Conservation (phyloP, 257 asterid genomes). For the Eucommia ulmoides region DNA sequence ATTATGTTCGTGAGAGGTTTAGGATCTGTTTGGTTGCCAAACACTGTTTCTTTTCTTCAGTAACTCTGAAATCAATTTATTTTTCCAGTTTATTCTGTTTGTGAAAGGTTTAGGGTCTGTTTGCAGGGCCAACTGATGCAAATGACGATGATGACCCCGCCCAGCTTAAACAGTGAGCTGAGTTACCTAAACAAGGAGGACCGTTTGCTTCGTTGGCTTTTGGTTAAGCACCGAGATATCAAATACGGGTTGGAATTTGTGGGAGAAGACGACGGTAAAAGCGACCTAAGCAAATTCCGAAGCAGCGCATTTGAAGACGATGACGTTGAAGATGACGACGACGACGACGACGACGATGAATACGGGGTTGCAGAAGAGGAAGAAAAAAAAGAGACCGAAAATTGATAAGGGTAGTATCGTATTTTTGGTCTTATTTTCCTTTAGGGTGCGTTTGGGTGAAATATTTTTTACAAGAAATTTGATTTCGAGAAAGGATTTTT, state of each 20-base stretch:
- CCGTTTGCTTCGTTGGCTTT: slow-evolving; percentile 70
- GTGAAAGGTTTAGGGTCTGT: too few species aligned
- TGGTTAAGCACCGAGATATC: slow-evolving; percentile 55
- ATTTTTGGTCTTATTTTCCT: too few species aligned
- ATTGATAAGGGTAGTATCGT: too few species aligned
- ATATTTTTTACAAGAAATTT: too few species aligned
- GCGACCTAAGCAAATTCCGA: slow-evolving; percentile 20
- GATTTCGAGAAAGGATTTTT: too few species aligned
- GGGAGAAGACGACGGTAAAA: slow-evolving; percentile 12
- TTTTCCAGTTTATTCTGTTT: too few species aligned
- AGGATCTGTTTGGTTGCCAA: too few species aligned
- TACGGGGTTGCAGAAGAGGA: slow-evolving; percentile 1
- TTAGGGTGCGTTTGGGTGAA: too few species aligned
- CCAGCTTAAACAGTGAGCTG: slow-evolving; percentile 58
- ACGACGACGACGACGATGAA: slow-evolving; percentile 20
- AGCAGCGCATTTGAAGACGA: slow-evolving; percentile 10
- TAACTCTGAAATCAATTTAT: too few species aligned
- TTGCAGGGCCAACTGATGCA: slow-evolving; percentile 56
- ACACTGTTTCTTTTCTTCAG: too few species aligned
- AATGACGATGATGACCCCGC: slow-evolving; percentile 87
- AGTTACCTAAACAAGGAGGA: slow-evolving; percentile 78
- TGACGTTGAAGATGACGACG: slow-evolving; percentile 12
- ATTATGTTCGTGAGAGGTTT: too few species aligned
- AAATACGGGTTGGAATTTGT: slow-evolving; percentile 19
- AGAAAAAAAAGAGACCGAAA: neutral